phyloP scores from a whole-genome alignment of 1,139 yeast genomes.

The Keqinozyma sinolaborantium region DNA sequence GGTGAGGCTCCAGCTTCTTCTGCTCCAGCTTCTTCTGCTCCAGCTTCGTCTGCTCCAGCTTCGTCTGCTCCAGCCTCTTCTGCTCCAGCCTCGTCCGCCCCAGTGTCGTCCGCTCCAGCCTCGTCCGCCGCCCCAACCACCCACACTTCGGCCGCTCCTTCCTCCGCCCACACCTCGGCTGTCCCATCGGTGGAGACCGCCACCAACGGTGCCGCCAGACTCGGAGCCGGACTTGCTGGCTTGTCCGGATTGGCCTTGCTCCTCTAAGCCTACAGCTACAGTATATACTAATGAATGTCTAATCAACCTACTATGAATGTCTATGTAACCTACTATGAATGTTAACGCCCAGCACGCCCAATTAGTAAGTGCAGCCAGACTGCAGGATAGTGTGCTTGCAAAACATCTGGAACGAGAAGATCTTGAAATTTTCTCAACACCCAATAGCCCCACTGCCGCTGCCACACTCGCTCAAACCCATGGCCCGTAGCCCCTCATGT shows the following conservation, averaged over 20 bases:
- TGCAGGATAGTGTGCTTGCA: too few relatives aligned
- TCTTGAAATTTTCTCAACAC: too few relatives aligned
- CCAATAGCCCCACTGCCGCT: too few relatives aligned
- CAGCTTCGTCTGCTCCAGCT: slow-evolving; percentile 4
- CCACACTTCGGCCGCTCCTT: slow-evolving; percentile 2
- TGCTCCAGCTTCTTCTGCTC: slow-evolving; percentile 3
- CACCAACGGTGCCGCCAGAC: slow-evolving; percentile 12
- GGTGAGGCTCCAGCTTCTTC: slow-evolving; percentile 2
- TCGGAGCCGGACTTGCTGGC: slow-evolving; percentile 7
- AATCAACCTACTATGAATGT: too few relatives aligned
- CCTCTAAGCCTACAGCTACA: slow-evolving; percentile 4
- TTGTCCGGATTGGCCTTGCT: slow-evolving; percentile 7
- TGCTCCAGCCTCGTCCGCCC: background rate
- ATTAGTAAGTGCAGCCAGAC: too few relatives aligned
- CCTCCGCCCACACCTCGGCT: slow-evolving; percentile 3
- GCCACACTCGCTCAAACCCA: too few relatives aligned
- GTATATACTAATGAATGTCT: background rate
- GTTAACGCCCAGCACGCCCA: too few relatives aligned
- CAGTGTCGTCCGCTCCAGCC: slow-evolving; percentile 1
- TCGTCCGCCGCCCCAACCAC: slow-evolving; percentile 1
- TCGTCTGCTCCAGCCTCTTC: slow-evolving; percentile 6
- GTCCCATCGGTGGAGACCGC: slow-evolving; percentile 3
- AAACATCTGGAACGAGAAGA: too few relatives aligned
- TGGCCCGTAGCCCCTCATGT: too few relatives aligned
- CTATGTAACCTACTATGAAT: too few relatives aligned